A percentile compares a stretch with the other conserved stretches of the same genome.
Conservation (phyloP, 2,329 filamentous ascomycete genomes). For the Thelonectria discophora region DNA sequence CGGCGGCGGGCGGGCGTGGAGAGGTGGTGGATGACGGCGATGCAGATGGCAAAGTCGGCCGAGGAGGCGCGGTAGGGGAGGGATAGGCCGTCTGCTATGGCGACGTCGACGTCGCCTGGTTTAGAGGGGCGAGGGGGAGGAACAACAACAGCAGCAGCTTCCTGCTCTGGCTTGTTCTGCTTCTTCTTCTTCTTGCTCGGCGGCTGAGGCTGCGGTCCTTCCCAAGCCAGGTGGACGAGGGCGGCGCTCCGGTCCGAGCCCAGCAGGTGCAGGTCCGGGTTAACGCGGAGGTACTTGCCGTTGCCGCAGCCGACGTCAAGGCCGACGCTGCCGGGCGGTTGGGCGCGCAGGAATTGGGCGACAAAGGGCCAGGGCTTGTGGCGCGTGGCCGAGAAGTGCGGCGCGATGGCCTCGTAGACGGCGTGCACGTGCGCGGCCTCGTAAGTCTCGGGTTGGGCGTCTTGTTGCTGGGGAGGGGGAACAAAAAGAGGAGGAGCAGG, state of each 20-base stretch:
- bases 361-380: slow-evolving; percentile 94
- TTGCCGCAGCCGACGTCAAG: slow-evolving; percentile 96
- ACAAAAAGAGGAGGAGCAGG: slow-evolving; percentile 18
- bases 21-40: slow-evolving; percentile 94
- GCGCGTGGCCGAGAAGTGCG: slow-evolving; percentile 83
- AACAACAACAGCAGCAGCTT: slow-evolving; percentile 15
- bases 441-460: slow-evolving; percentile 62
- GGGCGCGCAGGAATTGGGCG: slow-evolving; percentile 74
- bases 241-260: slow-evolving; percentile 81
- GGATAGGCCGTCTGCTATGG: slow-evolving; percentile 84
- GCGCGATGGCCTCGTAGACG: slow-evolving; percentile 88
- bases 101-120: slow-evolving; percentile 65
- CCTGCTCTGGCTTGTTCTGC: slow-evolving; percentile 21
- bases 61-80: slow-evolving; percentile 74
- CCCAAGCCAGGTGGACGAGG: slow-evolving; percentile 60
- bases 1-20: slow-evolving; percentile 78
- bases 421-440: slow-evolving; percentile 89
- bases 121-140: neutral
- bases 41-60: slow-evolving; percentile 88
- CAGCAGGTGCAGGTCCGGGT: slow-evolving; percentile 79
- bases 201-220: slow-evolving; percentile 23
- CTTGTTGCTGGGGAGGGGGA: slow-evolving; percentile 13
- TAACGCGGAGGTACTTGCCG: slow-evolving; percentile 90
- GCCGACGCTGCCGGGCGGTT: slow-evolving; percentile 77
- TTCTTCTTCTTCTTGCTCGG: neutral